These are phyloP conservation scores for Suhomyces ambrosiae DNA, from an alignment of 1,139 yeast genomes.

Conservation along the genomic window DNA sequence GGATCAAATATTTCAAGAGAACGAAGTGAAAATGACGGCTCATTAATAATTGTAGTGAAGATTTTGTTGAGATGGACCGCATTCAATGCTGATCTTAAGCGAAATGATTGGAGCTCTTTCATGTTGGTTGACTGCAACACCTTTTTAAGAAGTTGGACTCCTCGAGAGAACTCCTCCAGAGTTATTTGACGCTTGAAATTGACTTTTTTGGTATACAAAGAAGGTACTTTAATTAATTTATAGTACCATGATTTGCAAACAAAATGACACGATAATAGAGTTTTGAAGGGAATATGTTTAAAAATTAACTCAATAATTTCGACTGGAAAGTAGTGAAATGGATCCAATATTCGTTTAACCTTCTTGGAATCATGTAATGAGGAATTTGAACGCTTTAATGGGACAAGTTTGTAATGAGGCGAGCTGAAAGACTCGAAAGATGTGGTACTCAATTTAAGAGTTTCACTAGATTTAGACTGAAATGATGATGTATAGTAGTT, in stretches of 20 bases:
- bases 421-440: slow-evolving; percentile 1
- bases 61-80: slow-evolving; percentile 27
- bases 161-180: slow-evolving; percentile 32
- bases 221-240: slow-evolving; percentile 28
- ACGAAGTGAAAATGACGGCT: slow-evolving; percentile 23
- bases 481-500: too few species aligned
- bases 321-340: slow-evolving; percentile 29
- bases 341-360: slow-evolving; percentile 24
- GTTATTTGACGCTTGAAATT: slow-evolving; percentile 30
- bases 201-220: slow-evolving; percentile 26
- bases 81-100: slow-evolving; percentile 29
- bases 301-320: slow-evolving; percentile 37
- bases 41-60: slow-evolving; percentile 28
- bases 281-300: slow-evolving; percentile 21
- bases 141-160: slow-evolving; percentile 30
- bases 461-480: too few species aligned
- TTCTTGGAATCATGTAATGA: neutral
- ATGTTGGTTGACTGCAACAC: slow-evolving; percentile 21
- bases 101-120: slow-evolving; percentile 23
- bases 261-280: slow-evolving; percentile 30
- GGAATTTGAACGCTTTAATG: slow-evolving; percentile 6
- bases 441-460: too few species aligned
- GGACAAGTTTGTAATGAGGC: slow-evolving; percentile 2
- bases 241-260: slow-evolving; percentile 40
- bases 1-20: slow-evolving; percentile 30